Conservation (phyloP, 805 yeast species). For the Kluyveromyces nonfermentans region DNA sequence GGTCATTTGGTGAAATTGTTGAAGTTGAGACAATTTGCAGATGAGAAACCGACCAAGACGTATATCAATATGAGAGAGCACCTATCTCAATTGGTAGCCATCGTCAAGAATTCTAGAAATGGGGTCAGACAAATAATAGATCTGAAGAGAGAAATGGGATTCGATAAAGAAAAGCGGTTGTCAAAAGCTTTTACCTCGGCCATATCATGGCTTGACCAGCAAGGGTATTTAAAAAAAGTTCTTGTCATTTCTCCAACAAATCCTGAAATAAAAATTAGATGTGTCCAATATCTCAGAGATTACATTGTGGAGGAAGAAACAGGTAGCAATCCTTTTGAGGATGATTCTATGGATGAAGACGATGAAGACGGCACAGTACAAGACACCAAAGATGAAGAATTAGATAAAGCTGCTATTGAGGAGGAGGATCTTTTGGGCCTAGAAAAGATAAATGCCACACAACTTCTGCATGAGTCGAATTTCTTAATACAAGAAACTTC, state of each 20-base stretch:
- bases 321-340: conserved; percentile 19
- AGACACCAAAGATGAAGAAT: conserved; percentile 26
- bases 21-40: conserved; percentile 38
- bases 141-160: conserved; percentile 47
- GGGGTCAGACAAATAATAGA: conserved; percentile 53
- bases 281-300: conserved; percentile 36
- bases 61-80: conserved; percentile 23
- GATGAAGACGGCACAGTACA: conserved; percentile 21
- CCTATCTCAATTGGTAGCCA: conserved; percentile 34
- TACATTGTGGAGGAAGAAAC: conserved; percentile 25
- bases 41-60: conserved; percentile 14
- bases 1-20: conserved; percentile 47
- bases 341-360: conserved; percentile 17
- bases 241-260: conserved; percentile 40
- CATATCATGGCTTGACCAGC: conserved; percentile 36
- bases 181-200: conserved; percentile 42
- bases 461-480: conserved; percentile 20
- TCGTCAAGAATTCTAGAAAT: conserved; percentile 49
- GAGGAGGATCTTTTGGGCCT: conserved; percentile 26
- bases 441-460: conserved; percentile 21
- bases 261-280: conserved; percentile 39
- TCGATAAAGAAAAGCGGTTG: conserved; percentile 34
- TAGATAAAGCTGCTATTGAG: conserved; percentile 16
- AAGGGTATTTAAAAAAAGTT: conserved; percentile 41
- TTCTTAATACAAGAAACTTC: conserved; percentile 17